phyloP scores from a whole-genome alignment of 176 grass and related monocot species.

The Dactylis glomerata region DNA sequence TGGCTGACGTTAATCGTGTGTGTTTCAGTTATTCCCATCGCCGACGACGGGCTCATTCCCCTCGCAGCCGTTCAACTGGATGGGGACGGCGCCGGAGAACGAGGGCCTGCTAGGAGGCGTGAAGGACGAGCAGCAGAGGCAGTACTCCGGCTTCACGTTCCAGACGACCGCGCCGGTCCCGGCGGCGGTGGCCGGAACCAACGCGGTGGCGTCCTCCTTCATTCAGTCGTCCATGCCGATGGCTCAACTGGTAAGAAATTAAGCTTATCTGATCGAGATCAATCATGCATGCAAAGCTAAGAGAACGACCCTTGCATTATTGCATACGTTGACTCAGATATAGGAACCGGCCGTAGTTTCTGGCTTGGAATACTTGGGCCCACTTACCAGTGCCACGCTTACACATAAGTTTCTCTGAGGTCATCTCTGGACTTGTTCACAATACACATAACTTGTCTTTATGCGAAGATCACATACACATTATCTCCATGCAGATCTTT shows the following conservation, averaged over 20 bases:
- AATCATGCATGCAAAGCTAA: not conserved
- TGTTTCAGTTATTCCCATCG: slow-evolving; percentile 66
- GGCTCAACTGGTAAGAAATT: slow-evolving; percentile 44
- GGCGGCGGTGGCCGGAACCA: not conserved
- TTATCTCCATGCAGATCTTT: not conserved
- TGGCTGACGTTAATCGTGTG: not conserved
- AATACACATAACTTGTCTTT: not conserved
- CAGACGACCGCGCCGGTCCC: slow-evolving; percentile 29
- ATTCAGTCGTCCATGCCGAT: slow-evolving; percentile 23
- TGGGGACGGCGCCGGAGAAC: slow-evolving; percentile 24
- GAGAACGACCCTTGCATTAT: not conserved
- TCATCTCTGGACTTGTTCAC: not conserved
- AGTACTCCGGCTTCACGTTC: slow-evolving; percentile 68
- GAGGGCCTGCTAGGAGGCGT: slow-evolving; percentile 16
- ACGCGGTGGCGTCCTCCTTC: slow-evolving; percentile 15
- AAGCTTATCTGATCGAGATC: not conserved
- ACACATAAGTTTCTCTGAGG: not conserved
- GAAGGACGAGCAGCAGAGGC: slow-evolving; percentile 50
- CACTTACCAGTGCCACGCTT: not conserved
- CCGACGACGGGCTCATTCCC: slow-evolving; percentile 65
- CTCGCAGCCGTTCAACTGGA: slow-evolving; percentile 63
- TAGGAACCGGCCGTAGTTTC: not conserved
- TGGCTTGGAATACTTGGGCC: not conserved
- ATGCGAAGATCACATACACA: not conserved
- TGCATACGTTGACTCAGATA: not conserved